Evolutionary conservation across 441 rosid species (phyloP), one percentile per base, ranked within the genome.

Genomic region (Erodium moschatum): DNA sequence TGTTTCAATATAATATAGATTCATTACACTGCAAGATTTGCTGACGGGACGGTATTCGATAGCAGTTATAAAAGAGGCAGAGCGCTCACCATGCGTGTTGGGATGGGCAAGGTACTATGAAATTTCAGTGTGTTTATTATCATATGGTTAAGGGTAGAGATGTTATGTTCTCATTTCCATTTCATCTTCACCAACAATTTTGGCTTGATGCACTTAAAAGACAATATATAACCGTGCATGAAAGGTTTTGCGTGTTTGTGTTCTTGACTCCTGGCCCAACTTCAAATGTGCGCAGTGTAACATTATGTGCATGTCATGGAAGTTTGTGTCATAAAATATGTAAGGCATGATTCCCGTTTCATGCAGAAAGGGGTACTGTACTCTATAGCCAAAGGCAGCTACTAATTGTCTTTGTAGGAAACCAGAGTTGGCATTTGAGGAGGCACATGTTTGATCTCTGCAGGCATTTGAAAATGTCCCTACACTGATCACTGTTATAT

Each of bases 71-170:
- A 92, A 78, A 91, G 96, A 16, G 89, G 79, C 15, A 86, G 97
- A 80, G 89, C 96, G 29, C 98, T 92, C 54, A 89, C 98, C 13
- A 87, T 92, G 97, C 88, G 96, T 35, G 76, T 92, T 83, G 98
- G 98, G 1, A 84, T 86, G 19, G 92, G 97, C 16, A 92, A 90
- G 94, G 97, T 81, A 82, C 27, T 24, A 52, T 48, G 21, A 33
- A 63, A 1, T 35, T 20, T 33, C 38, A 33, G 38, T 33, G 38
- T 33, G 6, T 33, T 33, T 33, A 33, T 33, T 33, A 5, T 33
- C 38, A 24, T 24, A 33, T 33, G 38, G 38, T 5, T 33, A 5
- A 33, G 38, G 6, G 38, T 33, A 33, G 38, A 33, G 38, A 33
- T 33, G 38, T 33, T 33, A 33, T 33, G 38, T 33, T 33, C 1